A percentile compares a stretch with the other conserved stretches of the same genome.
phyloP scores from a whole-genome alignment of 495 filamentous ascomycete genomes.

The Neurospora sp. region DNA sequence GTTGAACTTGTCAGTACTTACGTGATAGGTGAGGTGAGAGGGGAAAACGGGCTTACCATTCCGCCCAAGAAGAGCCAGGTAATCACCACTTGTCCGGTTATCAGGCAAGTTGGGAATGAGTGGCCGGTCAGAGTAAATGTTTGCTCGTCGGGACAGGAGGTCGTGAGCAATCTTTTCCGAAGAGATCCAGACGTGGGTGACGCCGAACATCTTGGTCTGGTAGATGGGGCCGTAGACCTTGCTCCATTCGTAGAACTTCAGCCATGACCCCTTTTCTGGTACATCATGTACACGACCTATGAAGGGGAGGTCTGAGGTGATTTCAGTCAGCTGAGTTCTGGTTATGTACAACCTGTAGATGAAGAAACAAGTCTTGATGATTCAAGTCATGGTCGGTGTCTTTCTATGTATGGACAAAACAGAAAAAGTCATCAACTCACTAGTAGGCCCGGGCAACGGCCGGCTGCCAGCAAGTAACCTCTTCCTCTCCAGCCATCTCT shows the following conservation, averaged over 20 bases:
- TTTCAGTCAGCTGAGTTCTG: neutral
- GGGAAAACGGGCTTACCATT: slow-evolving; percentile 34
- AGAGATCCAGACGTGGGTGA: slow-evolving; percentile 49
- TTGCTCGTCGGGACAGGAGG: slow-evolving; percentile 45
- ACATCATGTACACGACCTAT: slow-evolving; percentile 51
- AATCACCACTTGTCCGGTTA: slow-evolving; percentile 45
- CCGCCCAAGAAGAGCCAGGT: slow-evolving; percentile 42
- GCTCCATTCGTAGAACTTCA: slow-evolving; percentile 53
- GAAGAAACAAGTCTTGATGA: neutral
- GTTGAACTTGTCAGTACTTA: neutral
- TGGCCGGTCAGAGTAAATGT: slow-evolving; percentile 55
- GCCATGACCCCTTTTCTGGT: slow-evolving; percentile 38
- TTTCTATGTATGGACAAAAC: neutral
- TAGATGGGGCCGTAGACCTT: slow-evolving; percentile 54
- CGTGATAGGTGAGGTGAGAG: too few relatives aligned
- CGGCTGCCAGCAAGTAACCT: slow-evolving; percentile 15
- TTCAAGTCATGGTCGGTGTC: neutral
- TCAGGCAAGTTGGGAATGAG: slow-evolving; percentile 41
- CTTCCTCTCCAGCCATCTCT: slow-evolving; percentile 8
- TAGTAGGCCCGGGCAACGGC: slow-evolving; percentile 21
- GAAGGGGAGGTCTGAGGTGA: slow-evolving; percentile 33
- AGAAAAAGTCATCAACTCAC: slow-evolving; percentile 11
- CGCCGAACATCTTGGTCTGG: slow-evolving; percentile 45
- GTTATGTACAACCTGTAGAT: neutral
- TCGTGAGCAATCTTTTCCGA: slow-evolving; percentile 47